Evolutionary conservation across 805 yeast genomes (phyloP).

Genomic region (Schwanniomyces occidentalis): DNA sequence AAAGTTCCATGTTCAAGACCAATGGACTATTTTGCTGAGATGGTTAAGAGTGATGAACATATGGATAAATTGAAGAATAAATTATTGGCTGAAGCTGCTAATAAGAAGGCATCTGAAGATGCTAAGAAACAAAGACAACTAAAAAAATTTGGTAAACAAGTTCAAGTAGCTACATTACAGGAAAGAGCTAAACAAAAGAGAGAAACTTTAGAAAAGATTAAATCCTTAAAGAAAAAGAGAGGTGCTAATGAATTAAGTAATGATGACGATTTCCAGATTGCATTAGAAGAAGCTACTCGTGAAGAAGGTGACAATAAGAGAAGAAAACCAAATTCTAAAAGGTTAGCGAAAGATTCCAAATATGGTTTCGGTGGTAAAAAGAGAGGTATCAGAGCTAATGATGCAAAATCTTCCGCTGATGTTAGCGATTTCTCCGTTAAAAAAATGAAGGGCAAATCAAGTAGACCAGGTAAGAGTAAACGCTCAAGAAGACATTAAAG

Average conservation of each 20-base stretch:
- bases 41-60: conserved; percentile 97
- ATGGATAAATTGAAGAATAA: conserved; percentile 90
- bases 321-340: conserved; percentile 58
- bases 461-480: conserved; percentile 46
- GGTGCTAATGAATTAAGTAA: conserved; percentile 67
- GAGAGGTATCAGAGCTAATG: conserved; percentile 70
- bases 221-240: conserved; percentile 87
- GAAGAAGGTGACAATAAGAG: conserved; percentile 41
- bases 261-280: conserved; percentile 81
- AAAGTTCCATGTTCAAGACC: conserved; percentile 92
- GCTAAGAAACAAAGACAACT: conserved; percentile 92
- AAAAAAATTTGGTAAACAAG: conserved; percentile 97
- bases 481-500: conserved; percentile 30
- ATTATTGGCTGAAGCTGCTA: conserved; percentile 74
- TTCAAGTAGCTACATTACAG: conserved; percentile 89
- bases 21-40: conserved; percentile 94
- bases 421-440: conserved; percentile 55
- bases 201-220: conserved; percentile 86
- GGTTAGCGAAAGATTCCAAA: conserved; percentile 69
- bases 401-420: conserved; percentile 70
- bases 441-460: conserved; percentile 48
- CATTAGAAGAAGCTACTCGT: conserved; percentile 87
- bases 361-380: conserved; percentile 81
- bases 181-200: conserved; percentile 91
- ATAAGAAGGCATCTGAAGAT: conserved; percentile 88